phyloP scores from a whole-genome alignment of 1,284 basidiomycete genomes.

The Neolentinus lepideus region DNA sequence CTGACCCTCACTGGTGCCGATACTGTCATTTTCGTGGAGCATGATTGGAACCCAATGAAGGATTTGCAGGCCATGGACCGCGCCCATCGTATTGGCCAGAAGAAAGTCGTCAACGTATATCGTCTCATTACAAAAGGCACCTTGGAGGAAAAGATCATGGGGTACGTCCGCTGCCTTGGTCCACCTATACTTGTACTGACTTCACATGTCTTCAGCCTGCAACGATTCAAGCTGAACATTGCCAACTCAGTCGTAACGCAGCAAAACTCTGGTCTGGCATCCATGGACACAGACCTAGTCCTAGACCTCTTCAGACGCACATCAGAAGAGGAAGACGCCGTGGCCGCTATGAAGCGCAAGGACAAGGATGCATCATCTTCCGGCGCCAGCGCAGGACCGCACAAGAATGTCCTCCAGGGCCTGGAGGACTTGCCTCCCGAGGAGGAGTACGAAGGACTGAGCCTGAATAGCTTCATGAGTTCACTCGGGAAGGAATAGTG shows the following conservation, averaged over 20 bases:
- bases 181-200: constrained; percentile 3
- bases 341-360: constrained; percentile 46
- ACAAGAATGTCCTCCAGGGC: constrained; percentile 80
- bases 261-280: constrained; percentile 88
- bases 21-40: constrained; percentile 99
- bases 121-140: constrained; percentile 96
- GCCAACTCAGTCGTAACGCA: constrained; percentile 96
- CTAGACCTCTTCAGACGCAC: constrained; percentile 90
- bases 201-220: constrained; percentile 47
- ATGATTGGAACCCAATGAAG: constrained; percentile 99
- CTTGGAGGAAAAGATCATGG: constrained; percentile 99
- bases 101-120: constrained; percentile 99
- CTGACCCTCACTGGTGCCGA: constrained; percentile 97
- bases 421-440: constrained; percentile 86
- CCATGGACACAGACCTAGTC: constrained; percentile 97
- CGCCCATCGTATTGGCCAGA: constrained; percentile 97
- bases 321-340: constrained; percentile 64
- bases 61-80: constrained; percentile 99
- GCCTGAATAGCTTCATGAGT: constrained; percentile 80
- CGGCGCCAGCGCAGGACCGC: constrained; percentile 28
- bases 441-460: constrained; percentile 84
- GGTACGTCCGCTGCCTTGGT: constrained; percentile 43
- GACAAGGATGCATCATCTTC: constrained; percentile 45
- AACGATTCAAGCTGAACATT: constrained; percentile 98
- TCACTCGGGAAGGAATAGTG: constrained; percentile 41